These are phyloP conservation scores for Athelia psychrophila DNA, from an alignment of 1,284 basidiomycete species.

Conservation along the genomic window DNA sequence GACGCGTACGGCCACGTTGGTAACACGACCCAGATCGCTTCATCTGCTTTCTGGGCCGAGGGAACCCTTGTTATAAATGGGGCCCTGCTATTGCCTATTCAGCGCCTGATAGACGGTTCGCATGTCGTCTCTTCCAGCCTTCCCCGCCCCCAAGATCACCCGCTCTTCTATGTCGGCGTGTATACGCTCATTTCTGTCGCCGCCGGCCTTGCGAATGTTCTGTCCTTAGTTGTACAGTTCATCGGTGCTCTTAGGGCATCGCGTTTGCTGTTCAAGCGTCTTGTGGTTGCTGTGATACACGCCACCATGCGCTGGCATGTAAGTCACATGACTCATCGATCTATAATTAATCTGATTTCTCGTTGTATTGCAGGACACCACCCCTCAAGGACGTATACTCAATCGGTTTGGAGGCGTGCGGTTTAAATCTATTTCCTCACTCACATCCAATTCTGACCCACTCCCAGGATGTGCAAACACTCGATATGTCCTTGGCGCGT, in stretches of 20 bases:
- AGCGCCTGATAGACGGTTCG: neutral
- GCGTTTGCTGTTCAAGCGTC: conserved; percentile 36
- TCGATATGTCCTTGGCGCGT: conserved; percentile 47
- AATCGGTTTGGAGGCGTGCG: conserved; percentile 55
- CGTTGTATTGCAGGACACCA: neutral
- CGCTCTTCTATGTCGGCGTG: conserved; percentile 48
- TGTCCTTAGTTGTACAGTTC: conserved; percentile 38
- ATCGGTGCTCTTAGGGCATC: conserved; percentile 49
- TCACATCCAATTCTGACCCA: neutral
- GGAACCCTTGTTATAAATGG: conserved; percentile 25
- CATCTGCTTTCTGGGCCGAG: conserved; percentile 26
- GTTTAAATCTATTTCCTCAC: conserved; percentile 9
- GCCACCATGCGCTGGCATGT: conserved; percentile 51
- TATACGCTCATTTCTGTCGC: conserved; percentile 42
- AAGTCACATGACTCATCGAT: neutral
- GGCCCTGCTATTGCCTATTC: too few species aligned
- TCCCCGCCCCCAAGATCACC: conserved; percentile 42
- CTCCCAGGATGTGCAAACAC: conserved; percentile 49
- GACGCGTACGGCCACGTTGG: too few species aligned
- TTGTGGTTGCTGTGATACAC: conserved; percentile 42
- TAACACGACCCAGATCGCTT: conserved; percentile 12
- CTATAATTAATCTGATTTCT: neutral
- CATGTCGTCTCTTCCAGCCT: conserved; percentile 13
- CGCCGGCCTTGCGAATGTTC: conserved; percentile 33
- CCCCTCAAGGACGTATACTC: conserved; percentile 35